Evolutionary conservation across 2,329 filamentous ascomycete genomes (phyloP).

Genomic region (Bipolaris bicolor): DNA sequence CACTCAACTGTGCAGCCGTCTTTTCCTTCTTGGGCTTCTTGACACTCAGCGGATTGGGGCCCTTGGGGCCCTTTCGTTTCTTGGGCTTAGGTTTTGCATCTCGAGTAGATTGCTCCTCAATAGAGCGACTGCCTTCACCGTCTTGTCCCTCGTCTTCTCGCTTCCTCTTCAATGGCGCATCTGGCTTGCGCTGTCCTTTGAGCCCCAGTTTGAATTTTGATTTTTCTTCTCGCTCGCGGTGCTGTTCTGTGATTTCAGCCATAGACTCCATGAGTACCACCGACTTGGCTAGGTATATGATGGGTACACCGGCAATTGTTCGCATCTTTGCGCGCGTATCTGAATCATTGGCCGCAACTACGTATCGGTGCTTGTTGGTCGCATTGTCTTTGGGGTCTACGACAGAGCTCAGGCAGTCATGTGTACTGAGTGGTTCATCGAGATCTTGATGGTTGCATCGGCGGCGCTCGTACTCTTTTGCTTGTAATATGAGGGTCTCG

Average conservation of each 20-base stretch:
- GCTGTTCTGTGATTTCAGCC: slow-evolving; percentile 68
- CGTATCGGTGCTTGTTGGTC: slow-evolving; percentile 79
- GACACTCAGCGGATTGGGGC: slow-evolving; percentile 72
- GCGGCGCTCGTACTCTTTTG: slow-evolving; percentile 76
- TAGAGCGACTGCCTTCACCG: slow-evolving; percentile 21
- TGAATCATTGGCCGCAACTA: slow-evolving; percentile 75
- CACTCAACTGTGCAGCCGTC: slow-evolving; percentile 10
- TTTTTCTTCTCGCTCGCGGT: slow-evolving; percentile 71
- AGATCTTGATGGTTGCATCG: slow-evolving; percentile 80
- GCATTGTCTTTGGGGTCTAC: slow-evolving; percentile 77
- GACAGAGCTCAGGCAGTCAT: slow-evolving; percentile 74
- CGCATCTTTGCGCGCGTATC: slow-evolving; percentile 69
- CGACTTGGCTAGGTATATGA: slow-evolving; percentile 78
- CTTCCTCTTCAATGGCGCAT: slow-evolving; percentile 44
- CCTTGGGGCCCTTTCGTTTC: slow-evolving; percentile 67
- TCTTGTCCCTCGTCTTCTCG: slow-evolving; percentile 56
- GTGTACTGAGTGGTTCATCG: slow-evolving; percentile 70
- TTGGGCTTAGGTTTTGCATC: slow-evolving; percentile 53
- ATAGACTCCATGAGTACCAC: slow-evolving; percentile 83
- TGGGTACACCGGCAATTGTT: slow-evolving; percentile 71
- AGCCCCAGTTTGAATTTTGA: slow-evolving; percentile 76
- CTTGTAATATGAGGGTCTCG: slow-evolving; percentile 70
- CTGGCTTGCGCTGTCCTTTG: slow-evolving; percentile 53
- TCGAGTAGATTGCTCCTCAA: slow-evolving; percentile 27
- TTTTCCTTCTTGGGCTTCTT: slow-evolving; percentile 68